These are phyloP conservation scores for Pseudomonodictys pantanalensis DNA, from an alignment of 495 filamentous ascomycete genomes.

Conservation along the genomic window DNA sequence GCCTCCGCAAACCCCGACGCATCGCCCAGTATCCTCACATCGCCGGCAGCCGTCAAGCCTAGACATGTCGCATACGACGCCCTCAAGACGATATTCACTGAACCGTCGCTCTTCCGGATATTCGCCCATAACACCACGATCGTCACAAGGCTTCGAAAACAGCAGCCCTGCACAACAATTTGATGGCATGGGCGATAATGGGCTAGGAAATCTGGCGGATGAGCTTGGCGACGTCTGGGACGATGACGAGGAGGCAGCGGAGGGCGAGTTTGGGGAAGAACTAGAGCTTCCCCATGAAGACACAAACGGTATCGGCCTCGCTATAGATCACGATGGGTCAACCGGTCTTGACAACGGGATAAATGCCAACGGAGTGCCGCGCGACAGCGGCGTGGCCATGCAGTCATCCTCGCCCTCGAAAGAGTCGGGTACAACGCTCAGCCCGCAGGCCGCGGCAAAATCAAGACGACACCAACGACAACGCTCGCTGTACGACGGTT, in stretches of 20 bases:
- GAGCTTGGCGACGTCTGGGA: conserved; percentile 63
- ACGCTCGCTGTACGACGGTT: conserved; percentile 56
- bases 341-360: background rate
- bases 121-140: conserved; percentile 59
- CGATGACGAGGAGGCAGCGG: conserved; percentile 55
- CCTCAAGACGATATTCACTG: conserved; percentile 48
- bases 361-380: conserved; percentile 12
- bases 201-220: conserved; percentile 77
- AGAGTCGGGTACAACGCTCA: conserved; percentile 22
- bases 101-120: conserved; percentile 35
- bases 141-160: conserved; percentile 42
- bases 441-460: conserved; percentile 36
- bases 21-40: conserved; percentile 48
- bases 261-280: conserved; percentile 41
- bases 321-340: conserved; percentile 35
- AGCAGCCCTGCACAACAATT: conserved; percentile 43
- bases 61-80: conserved; percentile 52
- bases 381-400: conserved; percentile 32
- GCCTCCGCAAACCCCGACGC: conserved; percentile 63
- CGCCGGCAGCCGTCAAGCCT: conserved; percentile 57
- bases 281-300: conserved; percentile 18
- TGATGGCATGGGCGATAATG: conserved; percentile 41
- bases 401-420: conserved; percentile 23
- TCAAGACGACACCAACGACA: conserved; percentile 46
- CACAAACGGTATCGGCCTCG: conserved; percentile 12